Conservation (phyloP, 202 grass and related monocot genomes). For the Cymbopogon flexuosus region DNA sequence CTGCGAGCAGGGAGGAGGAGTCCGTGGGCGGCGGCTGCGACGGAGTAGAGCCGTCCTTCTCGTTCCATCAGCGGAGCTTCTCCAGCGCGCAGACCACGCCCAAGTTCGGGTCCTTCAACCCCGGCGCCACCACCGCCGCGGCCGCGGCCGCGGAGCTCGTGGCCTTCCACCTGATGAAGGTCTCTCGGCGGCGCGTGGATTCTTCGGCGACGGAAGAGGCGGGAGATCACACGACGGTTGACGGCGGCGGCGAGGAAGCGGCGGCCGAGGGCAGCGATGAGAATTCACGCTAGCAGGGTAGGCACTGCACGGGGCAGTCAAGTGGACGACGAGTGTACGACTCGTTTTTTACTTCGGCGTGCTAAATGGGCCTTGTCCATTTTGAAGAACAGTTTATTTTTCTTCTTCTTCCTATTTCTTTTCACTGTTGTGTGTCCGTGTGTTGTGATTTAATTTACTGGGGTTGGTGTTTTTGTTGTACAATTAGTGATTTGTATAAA, state of each 20-base stretch:
- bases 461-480: not conserved
- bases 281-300: slow-evolving; percentile 21
- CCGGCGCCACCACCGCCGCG: not conserved
- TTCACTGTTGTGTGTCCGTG: not conserved
- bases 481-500: not conserved
- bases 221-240: not conserved
- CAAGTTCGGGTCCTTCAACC: slow-evolving; percentile 80
- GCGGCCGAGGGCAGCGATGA: slow-evolving; percentile 25
- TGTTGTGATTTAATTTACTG: not conserved
- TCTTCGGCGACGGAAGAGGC: not conserved
- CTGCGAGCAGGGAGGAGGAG: not conserved
- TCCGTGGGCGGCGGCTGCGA: slow-evolving; percentile 2
- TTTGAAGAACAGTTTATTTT: not conserved
- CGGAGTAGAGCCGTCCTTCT: slow-evolving; percentile 41
- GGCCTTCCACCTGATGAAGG: slow-evolving; percentile 20
- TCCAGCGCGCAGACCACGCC: slow-evolving; percentile 63
- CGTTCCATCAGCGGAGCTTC: slow-evolving; percentile 59
- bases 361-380: too few species aligned
- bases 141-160: slow-evolving; percentile 16
- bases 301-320: not conserved
- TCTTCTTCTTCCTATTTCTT: not conserved
- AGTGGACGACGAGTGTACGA: not conserved
- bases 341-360: slow-evolving; percentile 20
- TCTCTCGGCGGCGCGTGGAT: not conserved
- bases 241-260: not conserved